phyloP scores from a whole-genome alignment of 2,329 filamentous ascomycete species.

The Colletotrichum tanaceti region DNA sequence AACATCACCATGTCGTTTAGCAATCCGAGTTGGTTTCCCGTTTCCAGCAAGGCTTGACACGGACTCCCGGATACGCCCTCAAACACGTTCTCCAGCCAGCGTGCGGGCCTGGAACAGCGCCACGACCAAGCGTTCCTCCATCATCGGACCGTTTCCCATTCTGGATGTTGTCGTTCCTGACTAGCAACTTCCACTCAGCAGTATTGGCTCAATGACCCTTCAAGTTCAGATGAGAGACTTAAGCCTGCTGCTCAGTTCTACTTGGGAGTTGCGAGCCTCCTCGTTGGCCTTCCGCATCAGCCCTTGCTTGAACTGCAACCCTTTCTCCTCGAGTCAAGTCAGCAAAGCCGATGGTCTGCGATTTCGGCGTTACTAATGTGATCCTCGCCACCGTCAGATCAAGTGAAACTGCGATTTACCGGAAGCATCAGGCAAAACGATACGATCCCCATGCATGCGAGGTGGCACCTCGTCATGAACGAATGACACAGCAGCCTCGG shows the following conservation, averaged over 20 bases:
- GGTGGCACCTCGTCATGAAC: not conserved
- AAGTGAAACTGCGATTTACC: no score
- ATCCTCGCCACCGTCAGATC: not conserved
- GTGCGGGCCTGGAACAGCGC: conserved; percentile 17
- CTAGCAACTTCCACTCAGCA: conserved; percentile 22
- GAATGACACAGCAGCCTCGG: no score
- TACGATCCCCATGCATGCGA: not conserved
- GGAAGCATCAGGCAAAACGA: not conserved
- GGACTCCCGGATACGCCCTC: conserved; percentile 14
- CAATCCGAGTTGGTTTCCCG: not conserved
- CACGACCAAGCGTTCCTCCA: conserved; percentile 31
- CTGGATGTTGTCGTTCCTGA: conserved; percentile 19
- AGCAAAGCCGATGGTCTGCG: not conserved
- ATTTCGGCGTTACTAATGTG: not conserved
- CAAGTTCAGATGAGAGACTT: conserved; percentile 23
- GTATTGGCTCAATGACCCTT: conserved; percentile 11
- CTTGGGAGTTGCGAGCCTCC: conserved; percentile 23
- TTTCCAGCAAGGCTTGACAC: conserved; percentile 19
- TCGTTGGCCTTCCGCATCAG: conserved; percentile 12
- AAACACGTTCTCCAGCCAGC: conserved; percentile 20
- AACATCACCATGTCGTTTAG: not conserved
- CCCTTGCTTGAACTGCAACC: not conserved
- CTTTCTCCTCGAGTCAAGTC: not conserved
- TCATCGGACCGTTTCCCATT: conserved; percentile 32
- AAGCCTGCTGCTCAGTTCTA: not conserved